Base-by-base conservation (phyloP, 2,329 filamentous ascomycete species). In the Cladobotryum protrusum region DNA sequence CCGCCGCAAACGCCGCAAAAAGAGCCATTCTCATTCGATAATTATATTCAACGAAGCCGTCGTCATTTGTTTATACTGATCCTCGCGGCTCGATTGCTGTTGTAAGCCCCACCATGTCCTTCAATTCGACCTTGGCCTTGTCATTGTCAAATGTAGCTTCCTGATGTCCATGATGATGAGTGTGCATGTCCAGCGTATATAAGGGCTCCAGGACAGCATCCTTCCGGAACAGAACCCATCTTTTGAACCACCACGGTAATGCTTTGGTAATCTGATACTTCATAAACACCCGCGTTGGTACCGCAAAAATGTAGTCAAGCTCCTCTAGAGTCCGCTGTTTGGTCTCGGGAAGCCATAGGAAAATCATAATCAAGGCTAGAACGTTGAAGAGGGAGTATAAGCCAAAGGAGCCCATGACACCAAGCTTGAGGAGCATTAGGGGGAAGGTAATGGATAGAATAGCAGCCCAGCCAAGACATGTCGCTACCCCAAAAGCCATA, bases 401-500 rank as follows among this genome's bases (percentile, higher is more conserved):
- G 2, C 72, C 69, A 56, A 81, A 81, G 0, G 77, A 72, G 2
- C 78, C 77, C 4, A 73, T 60, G 1, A 74, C 69, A 3, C 67
- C 65, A 1, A 77, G 54, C 11, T 62, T 58, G 3, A 63, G 63
- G 12, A 83, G 65, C 67, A 84, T 75, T 43, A 77, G 69, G 2
- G 81, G 82, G 59, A 83, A 82, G 0, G 81, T 85, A 46, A 87
- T 77, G n/a, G 77, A 76, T 42, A 83, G 67, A 0, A 86, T 76
- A 0, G 77, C 72, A 0, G 79, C 79, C 75, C 75, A 81, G 59
- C 76, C 76, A 7, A 85, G 70, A 54, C 81, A 85, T 1, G 81
- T 86, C 1, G 83, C 81, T 8, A 87, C 83, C 7, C 82, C 79
- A 66, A 78, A 86, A 0, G 76, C 77, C 85, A 88, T 87, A 50